A percentile compares a stretch with the other conserved stretches of the same genome.
Conservation (phyloP, 768 basidiomycete genomes). For the Pleurotus cornucopiae region DNA sequence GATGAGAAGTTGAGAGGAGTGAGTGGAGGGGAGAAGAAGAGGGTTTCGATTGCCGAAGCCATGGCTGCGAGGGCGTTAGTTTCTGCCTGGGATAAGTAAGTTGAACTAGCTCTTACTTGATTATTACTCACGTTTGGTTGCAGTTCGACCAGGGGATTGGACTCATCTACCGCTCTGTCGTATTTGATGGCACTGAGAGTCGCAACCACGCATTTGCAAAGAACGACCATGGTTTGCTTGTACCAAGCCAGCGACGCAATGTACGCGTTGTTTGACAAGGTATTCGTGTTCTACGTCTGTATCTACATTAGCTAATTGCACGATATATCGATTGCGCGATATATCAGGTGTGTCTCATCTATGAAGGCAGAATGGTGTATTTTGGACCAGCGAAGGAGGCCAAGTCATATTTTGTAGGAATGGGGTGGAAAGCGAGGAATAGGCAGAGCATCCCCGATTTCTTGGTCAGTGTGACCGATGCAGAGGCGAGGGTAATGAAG, state of each 20-base stretch:
- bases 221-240: constrained; percentile 62
- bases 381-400: constrained; percentile 55
- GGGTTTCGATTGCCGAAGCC: constrained; percentile 72
- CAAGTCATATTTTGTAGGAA: constrained; percentile 66
- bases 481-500: constrained; percentile 13
- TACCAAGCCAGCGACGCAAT: constrained; percentile 41
- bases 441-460: constrained; percentile 66
- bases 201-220: constrained; percentile 40
- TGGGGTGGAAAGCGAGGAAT: constrained; percentile 55
- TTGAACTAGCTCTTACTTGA: neutral
- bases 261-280: constrained; percentile 58
- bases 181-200: constrained; percentile 59
- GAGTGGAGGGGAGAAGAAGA: constrained; percentile 75
- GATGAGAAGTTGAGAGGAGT: constrained; percentile 54
- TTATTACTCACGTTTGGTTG: constrained; percentile 10
- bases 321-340: too few relatives aligned
- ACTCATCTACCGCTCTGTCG: constrained; percentile 56
- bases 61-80: constrained; percentile 59
- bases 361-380: constrained; percentile 51
- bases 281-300: neutral
- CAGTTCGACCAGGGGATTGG: constrained; percentile 47
- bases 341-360: constrained; percentile 52
- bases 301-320: too few relatives aligned
- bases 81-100: constrained; percentile 76
- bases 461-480: constrained; percentile 50